Evolutionary conservation across 2,329 filamentous ascomycete species (phyloP), one percentile per base, ranked within the genome.

Genomic region (Claviceps humidiphila): DNA sequence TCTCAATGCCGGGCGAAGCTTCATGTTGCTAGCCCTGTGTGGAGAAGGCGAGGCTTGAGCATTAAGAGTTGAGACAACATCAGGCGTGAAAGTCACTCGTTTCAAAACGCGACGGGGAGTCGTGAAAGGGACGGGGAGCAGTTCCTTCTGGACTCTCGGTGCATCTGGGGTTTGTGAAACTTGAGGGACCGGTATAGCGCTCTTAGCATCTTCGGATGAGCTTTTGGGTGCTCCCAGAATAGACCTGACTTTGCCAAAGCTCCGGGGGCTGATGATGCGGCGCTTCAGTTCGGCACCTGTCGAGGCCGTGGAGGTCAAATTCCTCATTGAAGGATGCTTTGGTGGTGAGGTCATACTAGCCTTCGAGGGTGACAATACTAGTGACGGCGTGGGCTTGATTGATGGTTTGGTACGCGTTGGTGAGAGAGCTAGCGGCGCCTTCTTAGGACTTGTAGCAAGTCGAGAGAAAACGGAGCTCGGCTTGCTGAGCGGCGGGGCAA

Each of bases 51-150:
- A 78, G 53, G 74, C 69, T 54, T 77, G 73, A 0, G 62, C 57
- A 48, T 70, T 58, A 0, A 68, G 64, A 8, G 70, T 66, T 17
- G 70, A 68, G 56, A 87, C 77, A 39, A 83, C 82, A 55, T 81
- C 82, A 0, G 83, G 84, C 0, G 85, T 89, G 61, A 95, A 95
- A 49, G 86, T 82, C 39, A 95, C 87, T 52, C 80, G 84, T 71
- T 94, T 95, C 40, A 73, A 63, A 66, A 82, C 86, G 24, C 82
- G 77, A 37, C 82, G 82, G 7, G 85, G 85, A 1, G 85, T 88
- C 5, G 80, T 82, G 51, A 80, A 68, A 5, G 77, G 74, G 17
- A 74, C 64, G 3, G 71, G 63, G 50, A 75, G 75, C 37, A 82
- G 63, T 22, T 74, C 69, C 59, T 79, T 81, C 37, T 80, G 72